Evolutionary conservation across 805 yeast genomes (phyloP), one percentile per base, ranked within the genome.

Genomic region (Starmerella floricola): DNA sequence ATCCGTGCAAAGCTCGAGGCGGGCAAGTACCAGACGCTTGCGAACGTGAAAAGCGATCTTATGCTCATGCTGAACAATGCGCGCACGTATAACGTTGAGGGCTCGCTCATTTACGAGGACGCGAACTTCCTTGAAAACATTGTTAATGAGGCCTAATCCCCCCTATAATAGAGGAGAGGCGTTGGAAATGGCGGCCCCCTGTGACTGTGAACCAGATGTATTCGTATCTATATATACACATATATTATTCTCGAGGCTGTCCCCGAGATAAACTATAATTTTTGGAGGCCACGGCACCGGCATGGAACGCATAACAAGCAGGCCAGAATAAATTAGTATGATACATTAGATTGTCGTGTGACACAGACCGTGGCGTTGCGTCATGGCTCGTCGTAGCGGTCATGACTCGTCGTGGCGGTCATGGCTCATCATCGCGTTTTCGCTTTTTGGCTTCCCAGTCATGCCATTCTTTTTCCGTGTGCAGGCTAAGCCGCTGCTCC

Each of bases 401-500:
- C n/a, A n/a, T n/a, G n/a, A n/a, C n/a, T n/a, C n/a, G n/a, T n/a
- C n/a, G n/a, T n/a, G n/a, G n/a, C n/a, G n/a, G n/a, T n/a, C n/a
- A n/a, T n/a, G n/a, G 34, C 18, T 36, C 38, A 17, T 15, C 26
- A 13, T 34, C 34, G 15, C 44, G 45, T 24, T 79, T 64, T 48
- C 80, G 72, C 63, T 76, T 79, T 60, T 88, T 86, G 2, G 95
- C 91, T 55, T 88, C 98, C 60, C 80, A 88, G 57, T 88, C 98
- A 58, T 88, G 98, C 91, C 96, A 88, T 60, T 93, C 97, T 3
- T 93, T 65, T 23, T 77, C 61, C n/a, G 68, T 67, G 23, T 68
- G 64, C 49, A 79, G 66, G 41, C 76, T 68, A 30, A 84, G 65
- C 5, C 77, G 75, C 47, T 71, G 76, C 1, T 82, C 78, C 26